These are phyloP conservation scores for Kluyveromyces nonfermentans DNA, from an alignment of 805 yeast genomes.

Conservation along the genomic window DNA sequence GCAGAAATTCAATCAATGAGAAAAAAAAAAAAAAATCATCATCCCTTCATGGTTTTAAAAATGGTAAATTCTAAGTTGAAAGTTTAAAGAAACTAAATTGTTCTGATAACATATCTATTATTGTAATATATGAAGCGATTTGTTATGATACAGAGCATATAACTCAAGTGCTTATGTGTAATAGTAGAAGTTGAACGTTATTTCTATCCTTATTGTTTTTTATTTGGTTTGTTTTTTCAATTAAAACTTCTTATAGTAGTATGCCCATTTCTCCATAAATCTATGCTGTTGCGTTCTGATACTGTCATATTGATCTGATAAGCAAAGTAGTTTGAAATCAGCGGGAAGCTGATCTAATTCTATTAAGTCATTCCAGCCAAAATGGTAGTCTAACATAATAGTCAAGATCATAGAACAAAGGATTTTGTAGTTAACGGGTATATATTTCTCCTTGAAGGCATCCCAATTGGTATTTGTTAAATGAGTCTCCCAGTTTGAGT, in stretches of 20 bases:
- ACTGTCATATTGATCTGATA: constrained; percentile 6
- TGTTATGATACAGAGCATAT: no score
- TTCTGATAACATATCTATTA: no score
- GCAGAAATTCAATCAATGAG: no score
- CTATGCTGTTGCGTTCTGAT: constrained; percentile 10
- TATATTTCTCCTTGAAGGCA: constrained; percentile 27
- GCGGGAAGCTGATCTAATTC: constrained; percentile 17
- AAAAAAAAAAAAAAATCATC: no score
- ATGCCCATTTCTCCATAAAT: constrained; percentile 28
- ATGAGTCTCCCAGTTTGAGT: constrained; percentile 17
- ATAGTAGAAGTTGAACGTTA: no score
- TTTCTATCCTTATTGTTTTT: no score
- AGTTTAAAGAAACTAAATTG: no score
- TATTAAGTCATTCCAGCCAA: constrained; percentile 35
- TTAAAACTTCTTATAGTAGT: constrained; percentile 27
- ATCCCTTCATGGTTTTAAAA: no score
- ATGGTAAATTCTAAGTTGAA: no score
- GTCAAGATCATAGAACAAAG: constrained; percentile 33
- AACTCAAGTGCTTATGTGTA: no score
- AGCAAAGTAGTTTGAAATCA: not conserved
- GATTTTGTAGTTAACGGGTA: constrained; percentile 33
- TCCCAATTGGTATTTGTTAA: constrained; percentile 22
- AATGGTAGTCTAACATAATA: constrained; percentile 40
- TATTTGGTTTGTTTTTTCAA: not conserved
- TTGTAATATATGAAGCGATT: no score